Percentiles rank a stretch among this genome's conserved stretches.
These are phyloP conservation scores for Oryza officinalis DNA, from an alignment of 176 grass and related monocot genomes.

Conservation along the genomic window DNA sequence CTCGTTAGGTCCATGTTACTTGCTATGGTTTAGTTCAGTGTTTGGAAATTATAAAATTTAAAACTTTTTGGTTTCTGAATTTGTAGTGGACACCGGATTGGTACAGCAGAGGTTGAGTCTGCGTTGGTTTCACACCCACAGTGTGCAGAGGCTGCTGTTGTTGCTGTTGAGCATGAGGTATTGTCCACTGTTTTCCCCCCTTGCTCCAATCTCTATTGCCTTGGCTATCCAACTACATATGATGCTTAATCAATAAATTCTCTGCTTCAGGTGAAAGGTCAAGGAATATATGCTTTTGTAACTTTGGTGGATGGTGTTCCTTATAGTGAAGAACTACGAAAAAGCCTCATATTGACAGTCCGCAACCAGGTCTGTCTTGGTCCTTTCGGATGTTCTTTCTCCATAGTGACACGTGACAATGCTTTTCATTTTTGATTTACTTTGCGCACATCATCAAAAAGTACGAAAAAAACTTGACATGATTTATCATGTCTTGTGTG, in stretches of 20 bases:
- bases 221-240: slow-evolving; percentile 3
- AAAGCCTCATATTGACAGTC: slow-evolving; percentile 71
- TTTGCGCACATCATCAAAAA: neutral
- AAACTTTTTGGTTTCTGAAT: slow-evolving; percentile 25
- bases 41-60: slow-evolving; percentile 5
- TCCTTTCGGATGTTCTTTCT: neutral
- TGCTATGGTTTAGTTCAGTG: slow-evolving; percentile 23
- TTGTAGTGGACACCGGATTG: slow-evolving; percentile 91
- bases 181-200: neutral
- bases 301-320: slow-evolving; percentile 81
- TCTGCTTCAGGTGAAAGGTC: slow-evolving; percentile 77
- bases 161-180: slow-evolving; percentile 98
- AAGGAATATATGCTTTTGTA: slow-evolving; percentile 97
- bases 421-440: neutral
- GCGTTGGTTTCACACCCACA: slow-evolving; percentile 84
- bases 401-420: neutral
- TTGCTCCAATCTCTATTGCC: neutral
- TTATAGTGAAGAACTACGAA: slow-evolving; percentile 79
- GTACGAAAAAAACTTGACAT: neutral
- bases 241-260: slow-evolving; percentile 24
- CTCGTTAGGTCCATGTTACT: neutral
- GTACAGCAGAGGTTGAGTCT: slow-evolving; percentile 93
- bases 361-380: slow-evolving; percentile 68
- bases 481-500: slow-evolving; percentile 7
- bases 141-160: slow-evolving; percentile 89